Conservation (phyloP, 345 rosid species). For the Lepidium didymum region DNA sequence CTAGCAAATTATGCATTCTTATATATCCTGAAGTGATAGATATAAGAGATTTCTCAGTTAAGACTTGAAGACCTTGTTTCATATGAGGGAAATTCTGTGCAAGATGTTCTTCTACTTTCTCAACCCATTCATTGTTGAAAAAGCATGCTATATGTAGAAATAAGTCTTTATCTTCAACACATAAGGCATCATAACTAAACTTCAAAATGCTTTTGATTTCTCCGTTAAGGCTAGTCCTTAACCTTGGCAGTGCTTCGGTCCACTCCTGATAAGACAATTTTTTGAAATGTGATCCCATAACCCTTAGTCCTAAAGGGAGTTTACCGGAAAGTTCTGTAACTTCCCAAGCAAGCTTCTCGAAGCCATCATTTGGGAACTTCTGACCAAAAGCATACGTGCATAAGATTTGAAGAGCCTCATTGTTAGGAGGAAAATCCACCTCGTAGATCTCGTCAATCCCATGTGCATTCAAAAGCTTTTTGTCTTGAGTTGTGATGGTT, state of each 20-base stretch:
- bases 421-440: neutral
- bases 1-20: neutral
- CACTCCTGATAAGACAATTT: neutral
- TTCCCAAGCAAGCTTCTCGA: neutral
- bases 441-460: neutral
- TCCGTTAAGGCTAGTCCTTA: neutral
- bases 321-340: neutral
- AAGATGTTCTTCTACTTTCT: neutral
- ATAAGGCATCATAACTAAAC: neutral
- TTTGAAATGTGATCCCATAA: neutral
- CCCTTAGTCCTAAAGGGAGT: neutral
- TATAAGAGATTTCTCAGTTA: neutral
- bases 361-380: neutral
- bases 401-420: neutral
- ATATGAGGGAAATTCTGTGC: neutral
- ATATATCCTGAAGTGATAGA: neutral
- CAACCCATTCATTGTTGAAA: neutral
- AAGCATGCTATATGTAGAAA: neutral
- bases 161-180: neutral
- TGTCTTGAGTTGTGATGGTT: neutral
- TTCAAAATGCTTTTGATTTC: neutral
- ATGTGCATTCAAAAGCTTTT: neutral
- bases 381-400: neutral
- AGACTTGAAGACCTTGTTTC: neutral
- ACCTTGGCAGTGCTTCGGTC: neutral